These are phyloP conservation scores for Linnemannia hyalina DNA, from an alignment of 192 early-diverging fungal species.

Conservation along the genomic window DNA sequence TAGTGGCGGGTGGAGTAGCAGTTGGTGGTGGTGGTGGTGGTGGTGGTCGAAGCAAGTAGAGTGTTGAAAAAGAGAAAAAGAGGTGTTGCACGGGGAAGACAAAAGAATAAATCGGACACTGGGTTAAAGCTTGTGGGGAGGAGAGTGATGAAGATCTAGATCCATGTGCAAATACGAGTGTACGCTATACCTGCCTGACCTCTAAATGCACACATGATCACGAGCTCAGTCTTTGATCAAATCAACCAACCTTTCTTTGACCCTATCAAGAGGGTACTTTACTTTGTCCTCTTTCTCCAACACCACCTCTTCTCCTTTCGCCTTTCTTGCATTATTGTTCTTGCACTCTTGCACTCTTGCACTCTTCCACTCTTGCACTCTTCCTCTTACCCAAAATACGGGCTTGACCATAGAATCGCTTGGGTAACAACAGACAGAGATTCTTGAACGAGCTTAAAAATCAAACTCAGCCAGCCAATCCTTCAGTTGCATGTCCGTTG, in stretches of 20 bases:
- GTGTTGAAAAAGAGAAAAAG: not conserved
- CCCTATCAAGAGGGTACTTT: no score
- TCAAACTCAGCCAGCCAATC: not conserved
- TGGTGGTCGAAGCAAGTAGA: not conserved
- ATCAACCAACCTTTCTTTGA: no score
- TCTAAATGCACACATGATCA: not conserved
- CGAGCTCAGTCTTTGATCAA: not conserved
- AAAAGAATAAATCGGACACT: not conserved
- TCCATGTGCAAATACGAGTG: not conserved
- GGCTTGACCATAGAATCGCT: no score
- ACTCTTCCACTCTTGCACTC: no score
- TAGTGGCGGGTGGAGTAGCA: not conserved
- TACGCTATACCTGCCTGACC: not conserved
- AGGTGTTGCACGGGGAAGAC: not conserved
- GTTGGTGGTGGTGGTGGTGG: not conserved
- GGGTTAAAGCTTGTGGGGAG: no score
- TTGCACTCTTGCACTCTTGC: not conserved
- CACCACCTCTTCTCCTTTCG: no score
- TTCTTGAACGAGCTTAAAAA: not conserved
- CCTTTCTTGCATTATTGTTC: not conserved
- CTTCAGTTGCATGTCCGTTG: not conserved
- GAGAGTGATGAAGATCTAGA: not conserved
- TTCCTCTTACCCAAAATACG: not conserved
- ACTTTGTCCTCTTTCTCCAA: no score
- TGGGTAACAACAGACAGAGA: no score